Conservation (phyloP, 169 alveolate genomes). For the Plasmodium knowlesi region DNA sequence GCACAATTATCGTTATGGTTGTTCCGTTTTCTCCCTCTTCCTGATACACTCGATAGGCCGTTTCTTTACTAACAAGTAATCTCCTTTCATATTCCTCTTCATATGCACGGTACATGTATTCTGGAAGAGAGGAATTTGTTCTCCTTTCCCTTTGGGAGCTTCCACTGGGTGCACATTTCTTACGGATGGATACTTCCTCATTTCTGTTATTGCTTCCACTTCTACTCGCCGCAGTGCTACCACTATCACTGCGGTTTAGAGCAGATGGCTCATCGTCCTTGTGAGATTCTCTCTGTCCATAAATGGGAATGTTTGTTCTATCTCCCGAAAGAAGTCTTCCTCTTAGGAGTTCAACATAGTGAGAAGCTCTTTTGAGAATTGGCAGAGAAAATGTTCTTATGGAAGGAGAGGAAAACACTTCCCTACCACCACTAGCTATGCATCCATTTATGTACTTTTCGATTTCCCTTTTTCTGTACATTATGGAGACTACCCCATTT, state of each 20-base stretch:
- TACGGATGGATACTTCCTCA: background rate
- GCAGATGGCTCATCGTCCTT: background rate
- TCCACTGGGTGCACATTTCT: background rate
- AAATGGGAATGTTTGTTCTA: background rate
- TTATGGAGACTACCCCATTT: background rate
- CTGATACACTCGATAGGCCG: background rate
- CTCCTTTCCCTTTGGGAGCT: background rate
- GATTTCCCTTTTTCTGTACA: background rate
- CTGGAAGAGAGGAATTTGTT: slow-evolving; percentile 16
- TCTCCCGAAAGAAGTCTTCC: background rate
- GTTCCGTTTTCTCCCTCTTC: background rate
- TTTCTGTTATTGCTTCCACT: background rate
- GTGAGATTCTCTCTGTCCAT: background rate
- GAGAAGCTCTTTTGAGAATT: background rate
- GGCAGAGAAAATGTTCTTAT: background rate
- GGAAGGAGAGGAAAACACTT: background rate
- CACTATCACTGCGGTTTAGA: background rate
- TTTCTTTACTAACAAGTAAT: slow-evolving; percentile 37
- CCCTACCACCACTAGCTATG: background rate
- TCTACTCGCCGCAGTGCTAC: background rate
- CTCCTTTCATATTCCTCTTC: slow-evolving; percentile 62
- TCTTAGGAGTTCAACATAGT: background rate
- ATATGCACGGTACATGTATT: slow-evolving; percentile 46
- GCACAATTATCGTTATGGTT: background rate
- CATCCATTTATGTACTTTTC: background rate